Percentiles rank a stretch among this genome's conserved stretches.
phyloP scores from a whole-genome alignment of 2,329 filamentous ascomycete species.

The Lasiodiplodia theobromae region DNA sequence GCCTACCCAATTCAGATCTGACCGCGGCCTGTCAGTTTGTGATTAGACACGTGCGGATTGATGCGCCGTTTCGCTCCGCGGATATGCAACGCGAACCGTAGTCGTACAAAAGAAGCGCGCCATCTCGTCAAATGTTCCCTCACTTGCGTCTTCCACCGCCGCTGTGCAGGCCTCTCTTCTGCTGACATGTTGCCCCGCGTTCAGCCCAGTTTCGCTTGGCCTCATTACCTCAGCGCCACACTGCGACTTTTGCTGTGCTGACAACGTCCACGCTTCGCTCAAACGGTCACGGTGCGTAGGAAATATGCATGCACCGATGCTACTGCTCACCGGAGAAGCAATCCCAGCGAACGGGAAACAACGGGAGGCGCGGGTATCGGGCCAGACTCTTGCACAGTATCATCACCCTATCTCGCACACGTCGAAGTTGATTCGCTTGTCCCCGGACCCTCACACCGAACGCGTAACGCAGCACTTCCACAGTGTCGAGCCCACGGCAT shows the following conservation, averaged over 20 bases:
- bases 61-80: not conserved
- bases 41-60: not conserved
- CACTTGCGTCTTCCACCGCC: not conserved
- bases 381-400: slow-evolving; percentile 13
- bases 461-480: slow-evolving; percentile 12
- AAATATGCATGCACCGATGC: slow-evolving; percentile 20
- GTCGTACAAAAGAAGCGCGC: slow-evolving; percentile 4
- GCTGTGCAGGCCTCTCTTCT: not conserved
- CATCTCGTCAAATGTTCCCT: slow-evolving; percentile 4
- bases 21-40: slow-evolving; percentile 20
- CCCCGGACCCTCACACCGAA: not conserved
- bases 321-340: slow-evolving; percentile 4
- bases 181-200: slow-evolving; percentile 22
- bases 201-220: slow-evolving; percentile 29
- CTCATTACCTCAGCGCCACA: slow-evolving; percentile 34
- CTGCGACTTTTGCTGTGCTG: slow-evolving; percentile 36
- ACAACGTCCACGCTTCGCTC: slow-evolving; percentile 30
- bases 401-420: slow-evolving; percentile 21
- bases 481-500: not conserved
- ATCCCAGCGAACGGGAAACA: slow-evolving; percentile 10
- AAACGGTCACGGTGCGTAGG: slow-evolving; percentile 2
- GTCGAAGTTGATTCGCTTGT: slow-evolving; percentile 10
- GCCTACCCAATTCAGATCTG: slow-evolving; percentile 23
- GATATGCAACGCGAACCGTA: slow-evolving; percentile 7
- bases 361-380: slow-evolving; percentile 22